These are phyloP conservation scores for Hyaloscypha finlandica DNA, from an alignment of 495 filamentous ascomycete species.

Conservation along the genomic window DNA sequence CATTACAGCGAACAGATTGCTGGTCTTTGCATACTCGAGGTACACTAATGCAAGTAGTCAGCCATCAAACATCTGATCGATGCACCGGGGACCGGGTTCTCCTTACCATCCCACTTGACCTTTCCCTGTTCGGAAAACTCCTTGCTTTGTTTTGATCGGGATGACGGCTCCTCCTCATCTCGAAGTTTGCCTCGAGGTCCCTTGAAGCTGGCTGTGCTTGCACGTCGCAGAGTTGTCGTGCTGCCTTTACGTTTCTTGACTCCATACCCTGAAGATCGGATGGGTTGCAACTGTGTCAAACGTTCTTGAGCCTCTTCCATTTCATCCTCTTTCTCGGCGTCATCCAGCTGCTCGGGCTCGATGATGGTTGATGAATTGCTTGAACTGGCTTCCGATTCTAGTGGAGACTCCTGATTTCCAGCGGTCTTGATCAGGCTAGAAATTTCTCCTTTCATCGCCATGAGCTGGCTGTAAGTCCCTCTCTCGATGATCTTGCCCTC, in stretches of 20 bases:
- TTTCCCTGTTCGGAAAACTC: constrained; percentile 91
- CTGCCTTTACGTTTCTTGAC: constrained; percentile 61
- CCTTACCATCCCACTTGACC: constrained; percentile 82
- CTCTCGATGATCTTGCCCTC: constrained; percentile 83
- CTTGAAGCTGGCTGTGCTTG: constrained; percentile 87
- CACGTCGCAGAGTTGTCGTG: constrained; percentile 77
- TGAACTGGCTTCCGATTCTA: constrained; percentile 54
- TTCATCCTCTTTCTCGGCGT: constrained; percentile 49
- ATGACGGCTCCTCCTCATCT: constrained; percentile 74
- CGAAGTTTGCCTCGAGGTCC: constrained; percentile 78
- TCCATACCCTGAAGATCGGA: constrained; percentile 53
- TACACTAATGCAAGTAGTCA: constrained; percentile 56
- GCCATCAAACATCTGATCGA: constrained; percentile 30
- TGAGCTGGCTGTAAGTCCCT: constrained; percentile 85
- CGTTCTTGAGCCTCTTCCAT: constrained; percentile 74
- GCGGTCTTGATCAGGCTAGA: constrained; percentile 80
- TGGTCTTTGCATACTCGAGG: constrained; percentile 87
- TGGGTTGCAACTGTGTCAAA: constrained; percentile 68
- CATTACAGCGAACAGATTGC: constrained; percentile 79
- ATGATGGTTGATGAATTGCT: constrained; percentile 57
- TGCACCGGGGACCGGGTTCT: constrained; percentile 33
- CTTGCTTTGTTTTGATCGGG: constrained; percentile 79
- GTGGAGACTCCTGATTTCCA: constrained; percentile 58
- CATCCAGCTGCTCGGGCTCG: constrained; percentile 40
- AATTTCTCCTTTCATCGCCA: constrained; percentile 93